Evolutionary conservation across 257 asterid species (phyloP).

Genomic region (Ballota nigra): DNA sequence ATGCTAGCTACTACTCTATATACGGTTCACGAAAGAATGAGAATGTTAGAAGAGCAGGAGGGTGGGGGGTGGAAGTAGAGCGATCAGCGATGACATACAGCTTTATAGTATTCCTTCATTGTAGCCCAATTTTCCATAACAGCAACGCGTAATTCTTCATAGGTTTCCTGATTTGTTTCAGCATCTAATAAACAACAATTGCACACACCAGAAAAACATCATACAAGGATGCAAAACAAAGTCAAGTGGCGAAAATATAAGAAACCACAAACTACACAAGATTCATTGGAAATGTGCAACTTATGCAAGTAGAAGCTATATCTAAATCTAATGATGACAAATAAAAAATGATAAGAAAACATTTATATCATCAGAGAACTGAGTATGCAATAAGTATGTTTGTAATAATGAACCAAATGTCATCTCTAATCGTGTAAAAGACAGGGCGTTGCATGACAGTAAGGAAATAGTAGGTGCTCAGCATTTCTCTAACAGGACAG

Average conservation of each 20-base stretch:
- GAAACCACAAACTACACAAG: conserved; percentile 7
- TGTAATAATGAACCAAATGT: not conserved
- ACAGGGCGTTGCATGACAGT: not conserved
- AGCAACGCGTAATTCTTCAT: conserved; percentile 59
- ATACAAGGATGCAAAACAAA: conserved; percentile 18
- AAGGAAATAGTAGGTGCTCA: not conserved
- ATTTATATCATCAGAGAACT: conserved; percentile 8
- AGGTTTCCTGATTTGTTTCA: conserved; percentile 45
- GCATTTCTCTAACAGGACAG: not conserved
- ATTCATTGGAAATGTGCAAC: not conserved
- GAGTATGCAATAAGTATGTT: conserved; percentile 1
- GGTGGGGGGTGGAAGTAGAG: not conserved
- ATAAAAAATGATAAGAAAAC: not conserved
- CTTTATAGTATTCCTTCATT: conserved; percentile 70
- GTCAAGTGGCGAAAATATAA: conserved; percentile 5
- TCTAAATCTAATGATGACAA: conserved; percentile 9
- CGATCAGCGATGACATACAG: conserved; percentile 54
- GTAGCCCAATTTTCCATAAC: conserved; percentile 51
- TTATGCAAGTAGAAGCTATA: not conserved
- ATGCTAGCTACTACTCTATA: conserved; percentile 15
- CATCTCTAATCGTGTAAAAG: not conserved
- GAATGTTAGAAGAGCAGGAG: not conserved
- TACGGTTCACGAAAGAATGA: not conserved
- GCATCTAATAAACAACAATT: conserved; percentile 34
- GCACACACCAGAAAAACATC: conserved; percentile 18